Percentiles rank a stretch among this genome's conserved stretches.
phyloP scores from a whole-genome alignment of 768 basidiomycete species.

The Cytidiella melzeri region DNA sequence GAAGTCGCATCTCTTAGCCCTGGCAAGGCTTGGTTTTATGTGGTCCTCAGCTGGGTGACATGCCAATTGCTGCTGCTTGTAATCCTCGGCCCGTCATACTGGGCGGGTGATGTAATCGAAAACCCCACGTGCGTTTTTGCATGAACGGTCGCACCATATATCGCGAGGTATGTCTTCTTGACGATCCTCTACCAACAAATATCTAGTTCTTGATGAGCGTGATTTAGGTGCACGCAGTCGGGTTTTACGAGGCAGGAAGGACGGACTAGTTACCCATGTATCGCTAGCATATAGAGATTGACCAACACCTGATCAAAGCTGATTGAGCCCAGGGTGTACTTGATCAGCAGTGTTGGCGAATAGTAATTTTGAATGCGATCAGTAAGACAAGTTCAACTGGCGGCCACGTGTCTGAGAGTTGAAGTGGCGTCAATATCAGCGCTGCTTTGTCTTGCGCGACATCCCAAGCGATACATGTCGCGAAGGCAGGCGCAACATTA shows the following conservation, averaged over 20 bases:
- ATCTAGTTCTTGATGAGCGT: no score
- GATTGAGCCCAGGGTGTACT: no score
- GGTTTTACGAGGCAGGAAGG: no score
- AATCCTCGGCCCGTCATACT: conserved; percentile 65
- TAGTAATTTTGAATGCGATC: no score
- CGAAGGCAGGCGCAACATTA: conserved; percentile 13
- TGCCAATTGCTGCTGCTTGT: conserved; percentile 69
- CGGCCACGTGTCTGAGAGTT: conserved; percentile 14
- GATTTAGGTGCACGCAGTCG: no score
- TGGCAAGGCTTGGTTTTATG: conserved; percentile 64
- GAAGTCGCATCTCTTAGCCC: conserved; percentile 59
- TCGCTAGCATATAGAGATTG: no score
- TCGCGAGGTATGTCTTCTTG: no score
- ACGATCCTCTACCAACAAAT: no score
- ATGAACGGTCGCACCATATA: background rate
- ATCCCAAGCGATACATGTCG: conserved; percentile 14
- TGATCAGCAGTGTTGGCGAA: no score
- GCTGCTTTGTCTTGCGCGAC: conserved; percentile 5
- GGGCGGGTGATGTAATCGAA: conserved; percentile 40
- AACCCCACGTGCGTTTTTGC: conserved; percentile 37
- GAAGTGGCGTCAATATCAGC: conserved; percentile 3
- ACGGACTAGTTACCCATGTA: no score
- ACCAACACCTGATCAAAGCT: no score
- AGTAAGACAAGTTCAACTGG: no score
- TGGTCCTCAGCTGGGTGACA: conserved; percentile 54